Percentiles rank a stretch among this genome's conserved stretches.
Conservation (phyloP, 805 yeast genomes). For the Tetrapisispora arboricola region DNA sequence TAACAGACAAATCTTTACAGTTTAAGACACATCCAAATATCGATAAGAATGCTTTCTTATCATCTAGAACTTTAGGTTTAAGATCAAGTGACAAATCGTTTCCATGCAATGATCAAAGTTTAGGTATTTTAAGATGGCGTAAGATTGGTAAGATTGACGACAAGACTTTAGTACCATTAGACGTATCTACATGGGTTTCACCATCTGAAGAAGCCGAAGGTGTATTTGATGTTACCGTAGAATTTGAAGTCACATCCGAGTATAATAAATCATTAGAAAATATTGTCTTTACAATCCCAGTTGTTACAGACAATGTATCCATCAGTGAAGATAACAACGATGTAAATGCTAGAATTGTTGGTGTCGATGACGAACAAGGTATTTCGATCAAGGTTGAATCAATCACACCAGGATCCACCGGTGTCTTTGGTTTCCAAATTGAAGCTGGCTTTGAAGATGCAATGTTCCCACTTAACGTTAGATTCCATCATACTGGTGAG, state of each 20-base stretch:
- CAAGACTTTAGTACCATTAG: constrained; percentile 47
- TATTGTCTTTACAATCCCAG: constrained; percentile 51
- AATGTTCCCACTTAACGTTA: constrained; percentile 78
- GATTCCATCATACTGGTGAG: constrained; percentile 42
- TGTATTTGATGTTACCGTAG: constrained; percentile 68
- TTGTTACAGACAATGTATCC: constrained; percentile 44
- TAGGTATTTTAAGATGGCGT: constrained; percentile 92
- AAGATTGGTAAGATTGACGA: constrained; percentile 55
- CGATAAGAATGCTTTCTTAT: constrained; percentile 61
- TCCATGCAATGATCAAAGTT: constrained; percentile 83
- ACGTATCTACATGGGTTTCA: constrained; percentile 77
- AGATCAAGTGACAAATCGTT: constrained; percentile 72
- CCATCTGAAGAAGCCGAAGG: constrained; percentile 44
- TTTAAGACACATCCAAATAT: constrained; percentile 96
- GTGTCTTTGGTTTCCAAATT: constrained; percentile 70
- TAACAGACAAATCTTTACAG: constrained; percentile 40
- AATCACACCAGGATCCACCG: constrained; percentile 45
- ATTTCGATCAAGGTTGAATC: constrained; percentile 52
- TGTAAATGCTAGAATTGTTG: constrained; percentile 44
- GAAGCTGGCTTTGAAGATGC: constrained; percentile 71
- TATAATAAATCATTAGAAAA: constrained; percentile 39
- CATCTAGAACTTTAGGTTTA: constrained; percentile 51
- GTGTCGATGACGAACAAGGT: constrained; percentile 53
- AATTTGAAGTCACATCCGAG: constrained; percentile 60
- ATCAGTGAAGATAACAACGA: constrained; percentile 41